Conservation (phyloP, 164 flowering plant species). For the Paratinospora sagittata region DNA sequence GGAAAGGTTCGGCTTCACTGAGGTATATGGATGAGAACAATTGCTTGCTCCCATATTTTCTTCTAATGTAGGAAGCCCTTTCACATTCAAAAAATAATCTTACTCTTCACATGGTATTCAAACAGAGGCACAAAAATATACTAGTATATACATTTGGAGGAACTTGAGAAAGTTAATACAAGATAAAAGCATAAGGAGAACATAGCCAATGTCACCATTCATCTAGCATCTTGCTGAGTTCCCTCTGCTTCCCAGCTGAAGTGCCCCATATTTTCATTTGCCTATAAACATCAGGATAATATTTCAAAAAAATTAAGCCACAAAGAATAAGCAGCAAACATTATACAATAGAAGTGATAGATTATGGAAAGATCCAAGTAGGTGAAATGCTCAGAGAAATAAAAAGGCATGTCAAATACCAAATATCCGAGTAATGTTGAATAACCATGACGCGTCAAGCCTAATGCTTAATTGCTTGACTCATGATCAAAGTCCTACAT, state of each 20-base stretch:
- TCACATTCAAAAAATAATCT: neutral
- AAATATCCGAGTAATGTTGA: neutral
- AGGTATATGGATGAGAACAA: constrained; percentile 72
- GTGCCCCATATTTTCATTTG: constrained; percentile 95
- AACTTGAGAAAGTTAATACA: neutral
- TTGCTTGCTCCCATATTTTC: constrained; percentile 66
- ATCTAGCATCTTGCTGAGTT: constrained; percentile 88
- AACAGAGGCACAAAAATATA: neutral
- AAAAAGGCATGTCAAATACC: neutral
- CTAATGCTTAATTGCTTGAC: too few species aligned
- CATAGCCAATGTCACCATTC: constrained; percentile 65
- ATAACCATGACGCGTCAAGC: too few species aligned
- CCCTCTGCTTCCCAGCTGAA: constrained; percentile 69
- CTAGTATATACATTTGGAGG: neutral
- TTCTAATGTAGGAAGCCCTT: constrained; percentile 78
- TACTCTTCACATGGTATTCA: neutral
- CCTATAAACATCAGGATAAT: constrained; percentile 29
- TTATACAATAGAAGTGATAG: neutral
- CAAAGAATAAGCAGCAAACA: neutral
- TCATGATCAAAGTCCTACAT: too few species aligned
- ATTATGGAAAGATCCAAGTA: neutral
- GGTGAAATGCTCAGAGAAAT: neutral
- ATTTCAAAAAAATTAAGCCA: neutral
- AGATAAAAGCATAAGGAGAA: neutral
- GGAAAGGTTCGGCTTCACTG: constrained; percentile 90